Conservation (phyloP, 768 basidiomycete genomes). For the Lyophyllum shimeji region DNA sequence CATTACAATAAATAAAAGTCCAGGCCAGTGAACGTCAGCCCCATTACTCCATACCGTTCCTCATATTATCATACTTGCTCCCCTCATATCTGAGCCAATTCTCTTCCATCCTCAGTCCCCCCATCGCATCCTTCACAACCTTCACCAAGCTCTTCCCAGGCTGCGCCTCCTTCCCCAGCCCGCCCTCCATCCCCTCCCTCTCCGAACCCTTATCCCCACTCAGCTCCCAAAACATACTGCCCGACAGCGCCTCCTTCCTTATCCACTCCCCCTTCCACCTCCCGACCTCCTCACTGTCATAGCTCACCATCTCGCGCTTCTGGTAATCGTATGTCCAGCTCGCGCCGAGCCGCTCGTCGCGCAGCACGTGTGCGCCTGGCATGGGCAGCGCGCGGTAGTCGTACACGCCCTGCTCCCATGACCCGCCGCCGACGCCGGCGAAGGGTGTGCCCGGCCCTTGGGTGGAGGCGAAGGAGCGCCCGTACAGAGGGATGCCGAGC, state of each 20-base stretch:
- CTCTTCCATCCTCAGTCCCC: constrained; percentile 57
- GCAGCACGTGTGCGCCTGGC: constrained; percentile 62
- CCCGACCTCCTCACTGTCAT: constrained; percentile 70
- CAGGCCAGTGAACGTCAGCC: neutral
- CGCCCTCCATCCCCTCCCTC: constrained; percentile 73
- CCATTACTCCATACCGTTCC: constrained; percentile 55
- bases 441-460: constrained; percentile 79
- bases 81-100: constrained; percentile 85
- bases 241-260: constrained; percentile 70
- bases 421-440: constrained; percentile 81
- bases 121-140: constrained; percentile 79
- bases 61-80: constrained; percentile 81
- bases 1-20: too few species aligned
- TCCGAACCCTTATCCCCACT: constrained; percentile 77
- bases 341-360: constrained; percentile 67
- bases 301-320: constrained; percentile 81
- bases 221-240: constrained; percentile 95
- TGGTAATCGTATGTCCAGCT: constrained; percentile 82
- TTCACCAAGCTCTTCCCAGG: constrained; percentile 70
- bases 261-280: constrained; percentile 82
- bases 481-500: constrained; percentile 91
- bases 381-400: constrained; percentile 91
- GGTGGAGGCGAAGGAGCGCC: constrained; percentile 86
- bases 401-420: constrained; percentile 90
- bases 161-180: constrained; percentile 72